These are phyloP conservation scores for Dillenia suffruticosa DNA, from an alignment of 164 flowering plant genomes.

Conservation along the genomic window DNA sequence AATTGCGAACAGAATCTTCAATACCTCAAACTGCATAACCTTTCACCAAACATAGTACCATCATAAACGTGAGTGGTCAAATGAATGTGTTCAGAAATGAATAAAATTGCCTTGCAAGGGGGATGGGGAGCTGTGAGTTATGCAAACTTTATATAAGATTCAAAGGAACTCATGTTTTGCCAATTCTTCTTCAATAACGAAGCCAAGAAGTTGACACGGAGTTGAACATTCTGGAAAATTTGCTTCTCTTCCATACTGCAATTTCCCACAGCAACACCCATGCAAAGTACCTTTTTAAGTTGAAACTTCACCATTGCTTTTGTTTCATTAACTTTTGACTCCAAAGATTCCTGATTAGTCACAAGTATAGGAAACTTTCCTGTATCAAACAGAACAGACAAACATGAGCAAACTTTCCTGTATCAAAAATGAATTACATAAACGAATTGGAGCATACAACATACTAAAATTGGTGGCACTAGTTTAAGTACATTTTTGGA, in stretches of 20 bases:
- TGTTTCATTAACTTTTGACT: slow-evolving; percentile 29
- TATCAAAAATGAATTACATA: too few species aligned
- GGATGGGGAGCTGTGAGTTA: background rate
- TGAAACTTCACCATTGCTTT: slow-evolving; percentile 34
- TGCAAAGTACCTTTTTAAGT: slow-evolving; percentile 34
- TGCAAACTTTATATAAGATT: too few species aligned
- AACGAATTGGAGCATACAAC: too few species aligned
- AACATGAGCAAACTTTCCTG: too few species aligned
- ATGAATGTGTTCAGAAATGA: too few species aligned
- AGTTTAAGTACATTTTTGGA: too few species aligned
- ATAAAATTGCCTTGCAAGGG: too few species aligned
- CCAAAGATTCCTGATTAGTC: slow-evolving; percentile 30
- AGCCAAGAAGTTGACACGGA: slow-evolving; percentile 32
- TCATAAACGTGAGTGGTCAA: too few species aligned
- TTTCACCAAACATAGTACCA: too few species aligned
- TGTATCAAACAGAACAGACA: slow-evolving; percentile 3
- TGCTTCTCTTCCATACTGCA: slow-evolving; percentile 34
- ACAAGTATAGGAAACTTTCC: slow-evolving; percentile 37
- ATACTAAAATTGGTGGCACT: too few species aligned
- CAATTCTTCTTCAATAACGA: slow-evolving; percentile 34
- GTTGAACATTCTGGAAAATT: slow-evolving; percentile 32
- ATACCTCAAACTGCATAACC: too few species aligned
- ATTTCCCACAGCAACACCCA: slow-evolving; percentile 40
- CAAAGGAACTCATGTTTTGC: slow-evolving; percentile 25
- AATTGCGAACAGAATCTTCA: too few species aligned